These are phyloP conservation scores for Tolypocladium inflatum DNA, from an alignment of 2,329 filamentous ascomycete genomes.

Conservation along the genomic window DNA sequence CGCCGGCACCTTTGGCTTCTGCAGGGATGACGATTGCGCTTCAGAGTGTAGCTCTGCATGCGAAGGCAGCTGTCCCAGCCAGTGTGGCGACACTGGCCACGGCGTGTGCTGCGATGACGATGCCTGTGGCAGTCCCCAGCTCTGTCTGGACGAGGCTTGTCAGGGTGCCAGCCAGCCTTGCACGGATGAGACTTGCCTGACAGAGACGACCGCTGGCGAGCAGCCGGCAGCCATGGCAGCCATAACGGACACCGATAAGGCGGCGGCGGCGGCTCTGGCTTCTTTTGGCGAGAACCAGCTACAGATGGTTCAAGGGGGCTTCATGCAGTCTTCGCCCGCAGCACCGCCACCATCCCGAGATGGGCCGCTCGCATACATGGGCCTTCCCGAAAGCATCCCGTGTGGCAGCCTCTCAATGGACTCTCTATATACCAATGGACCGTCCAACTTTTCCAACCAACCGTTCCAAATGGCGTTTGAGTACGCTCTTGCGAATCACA, in stretches of 20 bases:
- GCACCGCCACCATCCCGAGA: constrained; percentile 1
- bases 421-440: constrained; percentile 3
- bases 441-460: constrained; percentile 6
- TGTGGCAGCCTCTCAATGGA: constrained; percentile 13
- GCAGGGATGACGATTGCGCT: constrained; percentile 17
- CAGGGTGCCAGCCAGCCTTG: constrained; percentile 24
- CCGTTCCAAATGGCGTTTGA: constrained; percentile 11
- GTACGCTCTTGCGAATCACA: constrained; percentile 16
- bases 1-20: background rate
- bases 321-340: constrained; percentile 5
- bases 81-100: constrained; percentile 21
- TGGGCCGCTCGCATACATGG: constrained; percentile 3
- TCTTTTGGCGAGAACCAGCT: constrained; percentile 17
- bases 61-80: constrained; percentile 21
- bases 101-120: constrained; percentile 26
- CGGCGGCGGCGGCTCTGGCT: constrained; percentile 19
- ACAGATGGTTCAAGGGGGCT: constrained; percentile 3
- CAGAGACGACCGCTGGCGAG: constrained; percentile 8
- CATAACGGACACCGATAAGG: constrained; percentile 13
- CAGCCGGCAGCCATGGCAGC: background rate
- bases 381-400: constrained; percentile 7
- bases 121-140: constrained; percentile 18
- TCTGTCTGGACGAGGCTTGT: constrained; percentile 21
- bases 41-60: constrained; percentile 26
- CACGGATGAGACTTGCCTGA: constrained; percentile 22